phyloP scores from a whole-genome alignment of 352 stramenopile species.

The Achlya hypogyna region DNA sequence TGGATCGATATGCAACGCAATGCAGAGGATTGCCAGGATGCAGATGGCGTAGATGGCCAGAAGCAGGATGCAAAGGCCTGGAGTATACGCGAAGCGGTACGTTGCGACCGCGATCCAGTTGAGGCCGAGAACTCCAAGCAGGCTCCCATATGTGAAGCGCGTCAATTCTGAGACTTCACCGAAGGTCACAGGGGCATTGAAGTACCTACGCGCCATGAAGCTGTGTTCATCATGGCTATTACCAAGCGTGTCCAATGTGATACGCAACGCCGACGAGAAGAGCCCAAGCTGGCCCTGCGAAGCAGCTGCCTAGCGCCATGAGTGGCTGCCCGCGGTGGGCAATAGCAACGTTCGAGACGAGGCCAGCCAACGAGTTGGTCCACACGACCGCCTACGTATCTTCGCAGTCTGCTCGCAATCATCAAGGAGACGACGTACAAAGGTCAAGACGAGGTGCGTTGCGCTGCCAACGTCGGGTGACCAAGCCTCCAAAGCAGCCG shows the following conservation, averaged over 20 bases:
- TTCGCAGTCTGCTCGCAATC: not conserved
- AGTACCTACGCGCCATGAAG: too few relatives aligned
- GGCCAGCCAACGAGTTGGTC: constrained; percentile 71
- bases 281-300: constrained; percentile 76
- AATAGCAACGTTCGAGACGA: constrained; percentile 73
- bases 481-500: too few relatives aligned
- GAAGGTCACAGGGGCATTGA: too few relatives aligned
- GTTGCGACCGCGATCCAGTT: constrained; percentile 47
- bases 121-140: constrained; percentile 52
- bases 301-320: constrained; percentile 78
- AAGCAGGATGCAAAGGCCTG: constrained; percentile 48
- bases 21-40: not conserved
- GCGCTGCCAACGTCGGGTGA: too few relatives aligned
- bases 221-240: constrained; percentile 39
- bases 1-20: constrained; percentile 27
- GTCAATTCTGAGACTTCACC: too few relatives aligned
- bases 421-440: constrained; percentile 48
- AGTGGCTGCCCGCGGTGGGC: constrained; percentile 67
- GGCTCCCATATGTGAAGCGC: constrained; percentile 56
- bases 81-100: constrained; percentile 54
- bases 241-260: constrained; percentile 43
- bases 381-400: constrained; percentile 55
- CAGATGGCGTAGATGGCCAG: constrained; percentile 36
- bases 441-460: too few relatives aligned
- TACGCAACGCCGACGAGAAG: constrained; percentile 60